Conservation (phyloP, 164 flowering plant species). For the Macadamia integrifolia region DNA sequence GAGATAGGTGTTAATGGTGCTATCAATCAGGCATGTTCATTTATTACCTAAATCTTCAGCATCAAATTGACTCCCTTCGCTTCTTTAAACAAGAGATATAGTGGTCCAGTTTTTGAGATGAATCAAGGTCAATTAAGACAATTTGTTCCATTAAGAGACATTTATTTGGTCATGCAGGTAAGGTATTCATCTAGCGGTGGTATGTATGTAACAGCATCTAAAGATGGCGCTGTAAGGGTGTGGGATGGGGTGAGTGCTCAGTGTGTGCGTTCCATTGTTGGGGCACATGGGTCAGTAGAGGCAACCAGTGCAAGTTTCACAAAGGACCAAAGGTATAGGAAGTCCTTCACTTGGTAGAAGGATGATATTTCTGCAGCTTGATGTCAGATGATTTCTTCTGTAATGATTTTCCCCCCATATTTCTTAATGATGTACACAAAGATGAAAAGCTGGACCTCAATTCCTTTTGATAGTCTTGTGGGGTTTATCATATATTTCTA, state of each 20-base stretch:
- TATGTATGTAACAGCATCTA: conserved; percentile 85
- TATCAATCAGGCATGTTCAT: conserved; percentile 61
- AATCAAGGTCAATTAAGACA: neutral
- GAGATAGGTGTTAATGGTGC: conserved; percentile 57
- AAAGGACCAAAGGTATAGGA: conserved; percentile 65
- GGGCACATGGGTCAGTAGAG: conserved; percentile 78
- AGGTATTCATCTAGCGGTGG: conserved; percentile 78
- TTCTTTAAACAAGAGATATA: conserved; percentile 1
- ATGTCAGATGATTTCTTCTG: neutral
- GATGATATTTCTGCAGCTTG: neutral
- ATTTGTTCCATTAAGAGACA: conserved; percentile 7
- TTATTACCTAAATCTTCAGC: neutral
- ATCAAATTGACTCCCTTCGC: neutral
- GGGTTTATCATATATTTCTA: neutral
- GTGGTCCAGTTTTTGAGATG: conserved; percentile 6
- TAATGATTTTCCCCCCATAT: neutral
- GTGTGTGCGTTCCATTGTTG: conserved; percentile 65
- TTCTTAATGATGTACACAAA: neutral
- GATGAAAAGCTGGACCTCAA: neutral
- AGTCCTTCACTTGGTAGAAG: neutral
- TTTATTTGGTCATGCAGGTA: conserved; percentile 38
- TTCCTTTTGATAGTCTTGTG: neutral
- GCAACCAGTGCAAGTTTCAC: conserved; percentile 73
- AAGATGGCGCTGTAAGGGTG: conserved; percentile 76
- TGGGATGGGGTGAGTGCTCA: conserved; percentile 83